phyloP scores from a whole-genome alignment of 139 green algal genomes.

The Chlorella sorokiniana region DNA sequence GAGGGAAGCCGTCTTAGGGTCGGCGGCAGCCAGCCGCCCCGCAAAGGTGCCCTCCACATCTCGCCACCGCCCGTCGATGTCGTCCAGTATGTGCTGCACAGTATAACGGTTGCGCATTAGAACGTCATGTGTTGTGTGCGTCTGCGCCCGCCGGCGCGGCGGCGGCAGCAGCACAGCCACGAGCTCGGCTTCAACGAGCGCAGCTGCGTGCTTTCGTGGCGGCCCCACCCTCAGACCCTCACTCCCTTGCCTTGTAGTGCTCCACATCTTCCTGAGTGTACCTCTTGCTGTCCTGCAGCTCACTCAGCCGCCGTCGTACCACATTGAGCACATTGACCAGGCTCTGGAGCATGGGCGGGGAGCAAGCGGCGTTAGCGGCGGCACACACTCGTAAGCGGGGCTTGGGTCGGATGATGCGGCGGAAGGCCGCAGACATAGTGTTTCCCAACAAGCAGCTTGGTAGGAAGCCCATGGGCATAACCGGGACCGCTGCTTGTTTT shows the following conservation, averaged over 20 bases:
- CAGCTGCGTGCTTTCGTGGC: background rate
- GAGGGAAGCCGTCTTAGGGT: constrained; percentile 13
- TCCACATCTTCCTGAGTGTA: background rate
- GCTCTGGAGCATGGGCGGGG: background rate
- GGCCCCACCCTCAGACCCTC: background rate
- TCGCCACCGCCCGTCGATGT: constrained; percentile 12
- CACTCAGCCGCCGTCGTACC: background rate
- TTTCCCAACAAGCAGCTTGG: no score
- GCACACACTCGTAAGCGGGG: no score
- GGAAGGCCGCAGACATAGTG: no score
- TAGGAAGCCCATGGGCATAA: no score
- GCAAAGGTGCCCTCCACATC: constrained; percentile 24
- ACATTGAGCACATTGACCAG: constrained; percentile 20
- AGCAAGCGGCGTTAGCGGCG: no score
- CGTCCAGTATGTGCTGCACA: constrained; percentile 19
- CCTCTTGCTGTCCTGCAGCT: background rate
- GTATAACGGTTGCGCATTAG: no score
- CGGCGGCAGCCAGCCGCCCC: background rate
- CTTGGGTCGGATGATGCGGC: no score
- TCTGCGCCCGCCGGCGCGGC: no score
- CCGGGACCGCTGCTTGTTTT: no score
- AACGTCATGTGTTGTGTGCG: no score
- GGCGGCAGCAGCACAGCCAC: no score
- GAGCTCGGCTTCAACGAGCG: background rate
- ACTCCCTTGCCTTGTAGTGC: background rate